Percentiles rank a stretch among this genome's conserved stretches.
Evolutionary conservation across 202 grass and related monocot genomes (phyloP).

Genomic region (Brachypodium distachyon): DNA sequence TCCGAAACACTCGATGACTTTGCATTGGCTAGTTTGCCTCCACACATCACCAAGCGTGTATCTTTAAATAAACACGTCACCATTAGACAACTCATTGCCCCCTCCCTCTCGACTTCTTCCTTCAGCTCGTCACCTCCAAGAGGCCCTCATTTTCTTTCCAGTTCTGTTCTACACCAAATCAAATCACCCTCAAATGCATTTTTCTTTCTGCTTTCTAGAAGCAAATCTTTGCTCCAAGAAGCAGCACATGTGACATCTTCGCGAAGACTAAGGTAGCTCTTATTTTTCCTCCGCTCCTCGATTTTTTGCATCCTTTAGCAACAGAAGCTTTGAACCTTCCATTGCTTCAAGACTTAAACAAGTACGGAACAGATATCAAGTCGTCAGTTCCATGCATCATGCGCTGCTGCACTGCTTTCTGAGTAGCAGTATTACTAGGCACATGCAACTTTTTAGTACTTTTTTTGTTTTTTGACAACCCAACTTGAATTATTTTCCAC

Average conservation of each 20-base stretch:
- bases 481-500: conserved; percentile 16
- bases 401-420: neutral
- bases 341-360: conserved; percentile 9
- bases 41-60: neutral
- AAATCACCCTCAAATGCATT: neutral
- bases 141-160: neutral
- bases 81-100: neutral
- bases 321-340: neutral
- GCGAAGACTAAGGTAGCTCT: conserved; percentile 7
- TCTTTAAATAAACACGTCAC: conserved; percentile 30
- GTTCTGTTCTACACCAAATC: neutral
- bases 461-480: neutral
- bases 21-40: neutral
- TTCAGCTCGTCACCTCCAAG: neutral
- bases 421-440: neutral
- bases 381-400: neutral
- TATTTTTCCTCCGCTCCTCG: neutral
- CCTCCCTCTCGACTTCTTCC: neutral
- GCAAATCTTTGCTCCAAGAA: neutral
- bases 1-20: neutral
- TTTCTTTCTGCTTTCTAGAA: neutral
- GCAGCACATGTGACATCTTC: neutral
- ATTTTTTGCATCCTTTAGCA: neutral
- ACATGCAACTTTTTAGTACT: neutral
- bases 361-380: neutral